Conservation (phyloP, 768 basidiomycete genomes). For the Lanmaoa rubissima region DNA sequence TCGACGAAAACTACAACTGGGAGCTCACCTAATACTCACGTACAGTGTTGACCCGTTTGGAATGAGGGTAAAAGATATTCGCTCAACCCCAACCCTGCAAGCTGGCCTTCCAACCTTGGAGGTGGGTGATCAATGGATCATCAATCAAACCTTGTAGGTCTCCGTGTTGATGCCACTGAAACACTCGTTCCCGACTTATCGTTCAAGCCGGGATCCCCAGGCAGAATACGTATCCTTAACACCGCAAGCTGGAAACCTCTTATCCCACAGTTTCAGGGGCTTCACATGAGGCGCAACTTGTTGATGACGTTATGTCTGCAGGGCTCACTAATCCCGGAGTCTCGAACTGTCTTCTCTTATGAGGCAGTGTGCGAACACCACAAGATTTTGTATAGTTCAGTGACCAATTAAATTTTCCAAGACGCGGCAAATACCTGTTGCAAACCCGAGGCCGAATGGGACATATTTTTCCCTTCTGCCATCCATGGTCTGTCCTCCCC, state of each 20-base stretch:
- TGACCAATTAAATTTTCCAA: neutral
- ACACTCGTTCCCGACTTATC: neutral
- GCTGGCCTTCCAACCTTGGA: neutral
- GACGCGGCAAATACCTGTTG: neutral
- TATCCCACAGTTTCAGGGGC: slow-evolving; percentile 9
- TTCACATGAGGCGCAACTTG: neutral
- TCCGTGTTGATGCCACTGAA: slow-evolving; percentile 3
- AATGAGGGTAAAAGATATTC: neutral
- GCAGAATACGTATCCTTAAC: neutral
- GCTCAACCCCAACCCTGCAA: neutral
- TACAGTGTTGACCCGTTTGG: neutral
- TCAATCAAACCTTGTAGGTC: neutral
- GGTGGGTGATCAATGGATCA: neutral
- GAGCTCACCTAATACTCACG: slow-evolving; percentile 1
- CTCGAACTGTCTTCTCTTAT: neutral
- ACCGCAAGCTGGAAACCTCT: neutral
- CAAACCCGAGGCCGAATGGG: neutral
- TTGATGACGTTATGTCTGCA: neutral
- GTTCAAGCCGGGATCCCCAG: neutral
- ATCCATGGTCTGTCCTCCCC: neutral
- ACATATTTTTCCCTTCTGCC: neutral
- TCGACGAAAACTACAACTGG: neutral
- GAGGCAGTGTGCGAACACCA: neutral
- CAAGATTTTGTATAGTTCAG: too few relatives aligned
- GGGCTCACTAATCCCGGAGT: neutral